Percentiles rank a stretch among this genome's conserved stretches.
Conservation (phyloP, 169 alveolate species). For the Plasmodium vinckei region DNA sequence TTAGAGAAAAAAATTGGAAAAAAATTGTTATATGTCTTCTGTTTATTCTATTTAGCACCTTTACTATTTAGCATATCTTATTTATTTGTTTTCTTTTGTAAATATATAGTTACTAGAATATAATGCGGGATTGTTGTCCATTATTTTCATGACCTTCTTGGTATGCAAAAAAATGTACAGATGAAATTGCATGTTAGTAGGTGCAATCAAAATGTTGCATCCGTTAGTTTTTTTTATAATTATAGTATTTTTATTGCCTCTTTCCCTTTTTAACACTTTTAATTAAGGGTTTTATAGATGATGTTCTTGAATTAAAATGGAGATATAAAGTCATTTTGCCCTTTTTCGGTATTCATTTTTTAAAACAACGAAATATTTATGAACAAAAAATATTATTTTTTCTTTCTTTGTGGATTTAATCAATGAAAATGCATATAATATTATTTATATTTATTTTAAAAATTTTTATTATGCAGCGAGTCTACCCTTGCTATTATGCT, state of each 20-base stretch:
- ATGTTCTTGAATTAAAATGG: constrained; percentile 93
- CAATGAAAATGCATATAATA: not conserved
- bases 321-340: constrained; percentile 93
- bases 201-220: not conserved
- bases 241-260: not conserved
- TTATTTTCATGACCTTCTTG: constrained; percentile 90
- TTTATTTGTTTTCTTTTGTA: not conserved
- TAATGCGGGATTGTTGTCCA: constrained; percentile 91
- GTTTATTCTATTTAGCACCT: constrained; percentile 23
- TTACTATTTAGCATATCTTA: not conserved
- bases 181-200: not conserved
- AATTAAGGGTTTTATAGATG: constrained; percentile 91
- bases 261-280: constrained; percentile 10
- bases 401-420: not conserved
- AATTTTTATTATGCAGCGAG: constrained; percentile 61
- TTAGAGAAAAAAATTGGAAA: constrained; percentile 61
- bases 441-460: constrained; percentile 10
- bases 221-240: not conserved
- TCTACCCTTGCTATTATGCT: constrained; percentile 90
- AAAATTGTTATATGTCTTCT: not conserved
- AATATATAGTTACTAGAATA: constrained; percentile 82
- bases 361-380: constrained; percentile 5
- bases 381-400: not conserved
- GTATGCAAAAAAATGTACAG: constrained; percentile 52
- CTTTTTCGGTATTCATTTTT: constrained; percentile 85